Percentiles rank a stretch among this genome's conserved stretches.
phyloP scores from a whole-genome alignment of 306 rosid genomes.

The Quercus cerris region DNA sequence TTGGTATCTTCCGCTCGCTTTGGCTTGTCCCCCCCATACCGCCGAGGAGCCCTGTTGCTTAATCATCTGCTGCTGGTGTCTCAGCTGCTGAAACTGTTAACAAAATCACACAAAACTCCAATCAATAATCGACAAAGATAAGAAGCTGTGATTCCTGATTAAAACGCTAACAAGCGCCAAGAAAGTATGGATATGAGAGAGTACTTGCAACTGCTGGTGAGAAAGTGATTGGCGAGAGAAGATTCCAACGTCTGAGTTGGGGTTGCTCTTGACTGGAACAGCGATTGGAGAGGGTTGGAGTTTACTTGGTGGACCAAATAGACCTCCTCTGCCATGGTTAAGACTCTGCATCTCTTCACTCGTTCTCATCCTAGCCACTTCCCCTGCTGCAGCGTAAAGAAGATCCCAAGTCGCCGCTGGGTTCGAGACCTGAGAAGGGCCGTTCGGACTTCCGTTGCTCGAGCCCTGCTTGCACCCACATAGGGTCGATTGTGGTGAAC shows the following conservation, averaged over 20 bases:
- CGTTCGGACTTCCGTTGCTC: constrained; percentile 57
- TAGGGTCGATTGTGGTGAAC: constrained; percentile 75
- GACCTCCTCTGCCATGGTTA: constrained; percentile 16
- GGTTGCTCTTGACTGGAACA: constrained; percentile 15
- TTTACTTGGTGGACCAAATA: constrained; percentile 24
- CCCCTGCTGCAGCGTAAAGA: constrained; percentile 69
- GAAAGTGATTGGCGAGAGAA: constrained; percentile 33
- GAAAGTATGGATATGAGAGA: neutral
- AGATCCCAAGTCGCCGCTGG: constrained; percentile 59
- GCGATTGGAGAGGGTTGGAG: constrained; percentile 24
- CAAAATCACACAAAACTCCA: neutral
- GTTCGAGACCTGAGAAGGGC: constrained; percentile 22
- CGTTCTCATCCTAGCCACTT: constrained; percentile 54
- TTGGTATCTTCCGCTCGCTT: constrained; percentile 15
- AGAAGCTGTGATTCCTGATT: neutral
- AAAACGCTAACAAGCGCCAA: neutral
- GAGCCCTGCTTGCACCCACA: constrained; percentile 52
- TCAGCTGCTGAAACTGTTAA: constrained; percentile 46
- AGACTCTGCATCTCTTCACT: constrained; percentile 25
- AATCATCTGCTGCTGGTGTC: constrained; percentile 55
- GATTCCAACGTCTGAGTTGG: constrained; percentile 25
- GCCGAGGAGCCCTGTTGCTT: constrained; percentile 39
- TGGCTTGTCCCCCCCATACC: constrained; percentile 27
- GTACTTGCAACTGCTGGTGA: constrained; percentile 60
- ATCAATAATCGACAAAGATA: neutral